Conservation (phyloP, 164 flowering plant genomes). For the Stephania cephalantha region DNA sequence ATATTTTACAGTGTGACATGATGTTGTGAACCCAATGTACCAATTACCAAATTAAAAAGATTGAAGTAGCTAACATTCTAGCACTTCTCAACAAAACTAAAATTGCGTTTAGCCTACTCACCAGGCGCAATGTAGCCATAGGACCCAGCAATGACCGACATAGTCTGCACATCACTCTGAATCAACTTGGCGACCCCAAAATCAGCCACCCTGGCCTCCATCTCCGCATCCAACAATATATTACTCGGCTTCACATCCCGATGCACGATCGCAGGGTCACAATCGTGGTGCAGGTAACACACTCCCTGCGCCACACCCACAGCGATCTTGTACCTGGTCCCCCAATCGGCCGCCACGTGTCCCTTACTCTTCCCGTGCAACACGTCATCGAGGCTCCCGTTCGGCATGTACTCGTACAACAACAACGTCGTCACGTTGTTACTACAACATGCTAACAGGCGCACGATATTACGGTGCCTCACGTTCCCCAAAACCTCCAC, state of each 20-base stretch:
- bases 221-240: conserved; percentile 69
- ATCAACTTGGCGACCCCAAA: conserved; percentile 79
- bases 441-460: conserved; percentile 84
- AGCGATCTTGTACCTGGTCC: conserved; percentile 78
- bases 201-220: conserved; percentile 98
- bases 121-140: conserved; percentile 98
- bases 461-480: conserved; percentile 87
- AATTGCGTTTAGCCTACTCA: conserved; percentile 19
- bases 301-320: conserved; percentile 94
- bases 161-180: conserved; percentile 2
- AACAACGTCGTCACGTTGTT: conserved; percentile 82
- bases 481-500: conserved; percentile 93
- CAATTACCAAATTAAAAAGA: too few relatives aligned
- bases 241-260: conserved; percentile 91
- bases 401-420: conserved; percentile 96
- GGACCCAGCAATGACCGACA: conserved; percentile 80
- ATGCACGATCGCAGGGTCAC: conserved; percentile 88
- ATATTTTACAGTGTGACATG: too few relatives aligned
- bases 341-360: conserved; percentile 62
- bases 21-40: too few relatives aligned
- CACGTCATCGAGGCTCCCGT: conserved; percentile 76
- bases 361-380: conserved; percentile 66
- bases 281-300: conserved; percentile 92
- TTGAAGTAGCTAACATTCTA: too few relatives aligned
- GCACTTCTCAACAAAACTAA: too few relatives aligned